Evolutionary conservation across 1,284 basidiomycete genomes (phyloP).

Genomic region (Inonotus obliquus): DNA sequence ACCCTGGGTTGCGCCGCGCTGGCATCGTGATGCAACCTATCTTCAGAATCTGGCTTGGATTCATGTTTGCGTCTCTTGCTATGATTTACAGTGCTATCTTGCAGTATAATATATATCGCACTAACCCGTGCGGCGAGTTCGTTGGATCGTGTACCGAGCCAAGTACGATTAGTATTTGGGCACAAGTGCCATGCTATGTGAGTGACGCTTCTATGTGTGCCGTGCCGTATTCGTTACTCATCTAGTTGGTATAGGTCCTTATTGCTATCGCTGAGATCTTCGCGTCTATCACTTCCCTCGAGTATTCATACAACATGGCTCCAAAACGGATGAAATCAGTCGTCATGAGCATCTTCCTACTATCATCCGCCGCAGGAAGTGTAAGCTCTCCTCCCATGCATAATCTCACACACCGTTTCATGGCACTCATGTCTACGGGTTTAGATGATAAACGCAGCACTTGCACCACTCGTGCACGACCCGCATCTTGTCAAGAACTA

Average conservation of each 20-base stretch:
- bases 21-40: slow-evolving; percentile 57
- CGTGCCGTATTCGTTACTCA: not conserved
- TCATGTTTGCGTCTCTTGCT: slow-evolving; percentile 49
- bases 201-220: not conserved
- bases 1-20: slow-evolving; percentile 46
- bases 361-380: slow-evolving; percentile 43
- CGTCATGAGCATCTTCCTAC: slow-evolving; percentile 50
- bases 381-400: not conserved
- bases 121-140: slow-evolving; percentile 44
- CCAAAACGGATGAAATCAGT: slow-evolving; percentile 53
- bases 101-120: slow-evolving; percentile 43
- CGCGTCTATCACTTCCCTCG: slow-evolving; percentile 56
- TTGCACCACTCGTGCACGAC: slow-evolving; percentile 29
- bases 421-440: not conserved
- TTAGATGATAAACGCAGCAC: slow-evolving; percentile 12
- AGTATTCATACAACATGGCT: slow-evolving; percentile 63
- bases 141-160: slow-evolving; percentile 32
- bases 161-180: slow-evolving; percentile 47
- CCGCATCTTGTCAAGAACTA: slow-evolving; percentile 32
- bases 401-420: not conserved
- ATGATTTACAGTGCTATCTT: slow-evolving; percentile 63
- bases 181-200: slow-evolving; percentile 24
- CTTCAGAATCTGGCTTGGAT: slow-evolving; percentile 61
- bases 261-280: slow-evolving; percentile 53
- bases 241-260: slow-evolving; percentile 41